Percentiles rank a stretch among this genome's conserved stretches.
These are phyloP conservation scores for Bromus sterilis DNA, from an alignment of 176 grass and related monocot genomes.

Conservation along the genomic window DNA sequence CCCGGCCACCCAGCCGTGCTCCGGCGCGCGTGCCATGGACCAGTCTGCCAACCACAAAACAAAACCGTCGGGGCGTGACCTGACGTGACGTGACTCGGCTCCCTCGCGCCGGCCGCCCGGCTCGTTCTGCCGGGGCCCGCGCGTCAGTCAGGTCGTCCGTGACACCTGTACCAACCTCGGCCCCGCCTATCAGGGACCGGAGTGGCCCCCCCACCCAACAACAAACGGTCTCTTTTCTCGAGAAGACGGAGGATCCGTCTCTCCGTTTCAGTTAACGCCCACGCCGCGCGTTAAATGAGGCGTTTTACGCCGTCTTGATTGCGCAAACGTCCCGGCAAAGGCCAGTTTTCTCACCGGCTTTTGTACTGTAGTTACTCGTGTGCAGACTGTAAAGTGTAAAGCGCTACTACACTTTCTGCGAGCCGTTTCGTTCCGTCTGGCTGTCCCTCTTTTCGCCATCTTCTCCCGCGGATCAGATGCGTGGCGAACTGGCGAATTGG, in stretches of 20 bases:
- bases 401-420: not conserved
- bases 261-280: not conserved
- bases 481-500: not conserved
- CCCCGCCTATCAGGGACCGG: too few species aligned
- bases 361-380: not conserved
- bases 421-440: too few species aligned
- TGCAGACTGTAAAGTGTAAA: not conserved
- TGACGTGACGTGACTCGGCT: too few species aligned
- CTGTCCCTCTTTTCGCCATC: not conserved
- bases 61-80: not conserved
- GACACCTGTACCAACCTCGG: too few species aligned
- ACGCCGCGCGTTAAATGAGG: slow-evolving; percentile 9
- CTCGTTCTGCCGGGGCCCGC: not conserved
- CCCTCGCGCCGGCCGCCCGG: too few species aligned
- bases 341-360: not conserved
- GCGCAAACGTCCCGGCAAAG: not conserved
- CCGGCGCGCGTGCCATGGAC: not conserved
- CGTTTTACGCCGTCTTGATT: not conserved
- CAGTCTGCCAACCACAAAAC: not conserved
- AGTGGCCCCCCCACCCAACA: too few species aligned
- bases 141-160: not conserved
- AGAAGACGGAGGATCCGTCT: not conserved
- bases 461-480: not conserved
- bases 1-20: not conserved
- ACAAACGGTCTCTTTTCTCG: not conserved